Evolutionary conservation across 192 early-diverging fungal genomes (phyloP), one percentile per base, ranked within the genome.

Genomic region (Piromyces finnis): DNA sequence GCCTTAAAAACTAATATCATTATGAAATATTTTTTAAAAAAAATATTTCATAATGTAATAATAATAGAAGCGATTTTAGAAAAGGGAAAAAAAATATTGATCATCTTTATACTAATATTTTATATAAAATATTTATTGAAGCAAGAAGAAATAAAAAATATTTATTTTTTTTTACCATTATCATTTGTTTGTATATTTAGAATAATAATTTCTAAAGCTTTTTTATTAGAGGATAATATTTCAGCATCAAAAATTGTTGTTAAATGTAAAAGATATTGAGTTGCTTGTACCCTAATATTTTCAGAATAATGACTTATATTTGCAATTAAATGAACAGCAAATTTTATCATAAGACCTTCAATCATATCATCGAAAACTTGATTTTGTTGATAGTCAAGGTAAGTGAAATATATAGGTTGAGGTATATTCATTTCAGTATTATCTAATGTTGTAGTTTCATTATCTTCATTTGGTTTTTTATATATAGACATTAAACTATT

Each of bases 251-350:
- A 82, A 29, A 88, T 83, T 27, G 36, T 5, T 9, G 88, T 85
- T 18, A 89, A 80, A 32, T 77, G 16, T 51, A 85, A 83, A 28
- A 88, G 79, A n/a, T 89, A 80, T 7, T 78, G 29, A 9, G 85
- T 85, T 12, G 88, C 82, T 17, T 84, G 82, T 37, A 86, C 80
- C n/a, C 89, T 78, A 17, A 89, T 80, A n/a, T 22, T 78, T 79
- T 85, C 84, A 29, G 82, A 37, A 30, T 79, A 82, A 82, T 90
- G 84, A 22, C 87, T 88, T 41, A 89, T 78, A 6, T 87, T 80
- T 12, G 87, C 83, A 15, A 87, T 85, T 36, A 90, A 81, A 78
- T 89, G 88, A 0, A 90, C 88, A 13, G 51, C 28, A 39, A 81
- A 84, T 28, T 84, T 77, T 26, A 85, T 81, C 2, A 36, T 78